These are phyloP conservation scores for Ligustrum vulgare DNA, from an alignment of 257 asterid genomes.

Conservation along the genomic window DNA sequence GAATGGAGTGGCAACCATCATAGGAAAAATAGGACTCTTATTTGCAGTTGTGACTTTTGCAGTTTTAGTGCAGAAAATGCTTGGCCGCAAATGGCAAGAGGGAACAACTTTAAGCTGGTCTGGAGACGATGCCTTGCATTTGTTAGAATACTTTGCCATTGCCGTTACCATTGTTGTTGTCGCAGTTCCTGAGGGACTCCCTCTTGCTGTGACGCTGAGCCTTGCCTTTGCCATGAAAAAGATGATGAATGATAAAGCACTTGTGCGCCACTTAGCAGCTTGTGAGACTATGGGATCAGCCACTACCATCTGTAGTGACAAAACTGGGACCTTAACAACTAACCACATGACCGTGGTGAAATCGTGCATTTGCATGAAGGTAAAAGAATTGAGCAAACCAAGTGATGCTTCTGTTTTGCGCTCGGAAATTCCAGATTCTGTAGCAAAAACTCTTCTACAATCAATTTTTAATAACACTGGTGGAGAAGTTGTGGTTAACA, in stretches of 20 bases:
- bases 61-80: conserved; percentile 65
- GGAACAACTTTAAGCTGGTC: conserved; percentile 60
- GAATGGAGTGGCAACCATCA: conserved; percentile 88
- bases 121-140: conserved; percentile 71
- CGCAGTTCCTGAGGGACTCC: conserved; percentile 92
- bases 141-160: conserved; percentile 79
- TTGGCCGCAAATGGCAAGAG: conserved; percentile 46
- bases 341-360: conserved; percentile 90
- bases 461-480: conserved; percentile 84
- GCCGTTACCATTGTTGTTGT: conserved; percentile 93
- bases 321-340: conserved; percentile 88
- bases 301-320: conserved; percentile 85
- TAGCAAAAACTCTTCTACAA: conserved; percentile 46
- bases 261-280: conserved; percentile 86
- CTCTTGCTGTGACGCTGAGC: conserved; percentile 86
- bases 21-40: conserved; percentile 80
- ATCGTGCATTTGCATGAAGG: conserved; percentile 68
- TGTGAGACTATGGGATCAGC: conserved; percentile 99
- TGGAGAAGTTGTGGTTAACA: conserved; percentile 78
- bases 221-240: conserved; percentile 94
- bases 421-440: conserved; percentile 52
- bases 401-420: conserved; percentile 29
- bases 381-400: conserved; percentile 34
- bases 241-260: conserved; percentile 96
- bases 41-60: conserved; percentile 84